A percentile compares a stretch with the other conserved stretches of the same genome.
phyloP scores from a whole-genome alignment of 805 yeast genomes.

The Wickerhamiella vanderwaltii region DNA sequence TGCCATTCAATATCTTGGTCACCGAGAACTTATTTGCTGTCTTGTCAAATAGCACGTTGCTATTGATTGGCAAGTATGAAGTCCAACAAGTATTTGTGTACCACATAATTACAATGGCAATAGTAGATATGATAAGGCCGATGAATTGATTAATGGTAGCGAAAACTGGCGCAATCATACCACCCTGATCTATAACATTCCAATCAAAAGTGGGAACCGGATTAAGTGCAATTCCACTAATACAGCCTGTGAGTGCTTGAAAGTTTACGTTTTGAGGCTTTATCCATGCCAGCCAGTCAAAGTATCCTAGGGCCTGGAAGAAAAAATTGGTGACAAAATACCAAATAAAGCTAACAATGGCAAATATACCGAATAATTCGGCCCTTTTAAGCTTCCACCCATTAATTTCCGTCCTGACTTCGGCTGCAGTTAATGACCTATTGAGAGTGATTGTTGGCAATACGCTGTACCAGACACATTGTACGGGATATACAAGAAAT shows the following conservation, averaged over 20 bases:
- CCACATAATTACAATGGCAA: conserved; percentile 27
- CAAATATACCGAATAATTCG: conserved; percentile 36
- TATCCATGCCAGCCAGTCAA: conserved; percentile 54
- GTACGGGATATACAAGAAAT: conserved; percentile 41
- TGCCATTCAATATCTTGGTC: conserved; percentile 35
- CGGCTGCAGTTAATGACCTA: conserved; percentile 34
- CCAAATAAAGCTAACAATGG: conserved; percentile 39
- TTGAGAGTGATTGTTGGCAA: conserved; percentile 40
- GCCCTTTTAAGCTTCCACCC: conserved; percentile 50
- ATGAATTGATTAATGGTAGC: conserved; percentile 26
- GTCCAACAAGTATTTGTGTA: conserved; percentile 42
- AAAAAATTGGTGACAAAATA: conserved; percentile 59
- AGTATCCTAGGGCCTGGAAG: conserved; percentile 47
- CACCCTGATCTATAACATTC: conserved; percentile 24
- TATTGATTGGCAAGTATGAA: conserved; percentile 41
- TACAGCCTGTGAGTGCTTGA: conserved; percentile 38
- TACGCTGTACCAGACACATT: conserved; percentile 43
- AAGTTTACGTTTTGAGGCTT: conserved; percentile 38
- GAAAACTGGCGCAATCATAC: conserved; percentile 36
- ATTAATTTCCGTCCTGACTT: conserved; percentile 35
- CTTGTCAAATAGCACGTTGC: conserved; percentile 32
- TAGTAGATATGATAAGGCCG: conserved; percentile 30
- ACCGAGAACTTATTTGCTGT: conserved; percentile 35
- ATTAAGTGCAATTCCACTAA: conserved; percentile 39
- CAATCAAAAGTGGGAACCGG: conserved; percentile 45